Percentiles rank a stretch among this genome's conserved stretches.
These are phyloP conservation scores for Podospora appendiculata DNA, from an alignment of 495 filamentous ascomycete genomes.

Conservation along the genomic window DNA sequence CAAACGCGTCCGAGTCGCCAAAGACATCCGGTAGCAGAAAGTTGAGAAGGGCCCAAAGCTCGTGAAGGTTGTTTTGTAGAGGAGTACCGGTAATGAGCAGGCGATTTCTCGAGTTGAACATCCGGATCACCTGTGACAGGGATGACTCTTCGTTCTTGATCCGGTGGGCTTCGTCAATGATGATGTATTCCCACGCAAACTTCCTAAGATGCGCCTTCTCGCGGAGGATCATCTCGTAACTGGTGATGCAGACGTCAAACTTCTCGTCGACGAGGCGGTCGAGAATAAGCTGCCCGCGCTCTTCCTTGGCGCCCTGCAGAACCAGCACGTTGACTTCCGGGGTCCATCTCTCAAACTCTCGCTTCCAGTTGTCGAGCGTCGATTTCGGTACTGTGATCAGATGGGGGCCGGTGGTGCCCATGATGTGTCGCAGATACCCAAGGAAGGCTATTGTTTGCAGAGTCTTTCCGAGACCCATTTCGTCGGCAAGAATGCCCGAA, in stretches of 20 bases:
- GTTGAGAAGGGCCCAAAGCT: conserved; percentile 98
- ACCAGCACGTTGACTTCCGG: conserved; percentile 93
- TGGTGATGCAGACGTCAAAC: conserved; percentile 40
- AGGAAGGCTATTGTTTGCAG: conserved; percentile 85
- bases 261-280: conserved; percentile 82
- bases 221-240: conserved; percentile 55
- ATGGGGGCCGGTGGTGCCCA: conserved; percentile 86
- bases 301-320: conserved; percentile 91
- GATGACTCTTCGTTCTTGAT: conserved; percentile 99
- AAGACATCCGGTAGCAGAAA: conserved; percentile 97
- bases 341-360: conserved; percentile 90
- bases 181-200: conserved; percentile 99
- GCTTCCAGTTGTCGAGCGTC: conserved; percentile 96
- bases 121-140: conserved; percentile 89
- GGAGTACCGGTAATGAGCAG: conserved; percentile 96
- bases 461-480: conserved; percentile 96
- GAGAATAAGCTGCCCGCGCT: conserved; percentile 80
- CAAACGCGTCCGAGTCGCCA: conserved; percentile 94
- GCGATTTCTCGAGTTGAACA: conserved; percentile 94
- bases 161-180: conserved; percentile 97
- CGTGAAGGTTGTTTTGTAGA: conserved; percentile 96
- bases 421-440: conserved; percentile 86
- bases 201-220: conserved; percentile 95
- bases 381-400: conserved; percentile 93
- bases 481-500: conserved; percentile 93